Base-by-base conservation (phyloP, 176 grass and related monocot genomes). In the Typha latifolia region DNA sequence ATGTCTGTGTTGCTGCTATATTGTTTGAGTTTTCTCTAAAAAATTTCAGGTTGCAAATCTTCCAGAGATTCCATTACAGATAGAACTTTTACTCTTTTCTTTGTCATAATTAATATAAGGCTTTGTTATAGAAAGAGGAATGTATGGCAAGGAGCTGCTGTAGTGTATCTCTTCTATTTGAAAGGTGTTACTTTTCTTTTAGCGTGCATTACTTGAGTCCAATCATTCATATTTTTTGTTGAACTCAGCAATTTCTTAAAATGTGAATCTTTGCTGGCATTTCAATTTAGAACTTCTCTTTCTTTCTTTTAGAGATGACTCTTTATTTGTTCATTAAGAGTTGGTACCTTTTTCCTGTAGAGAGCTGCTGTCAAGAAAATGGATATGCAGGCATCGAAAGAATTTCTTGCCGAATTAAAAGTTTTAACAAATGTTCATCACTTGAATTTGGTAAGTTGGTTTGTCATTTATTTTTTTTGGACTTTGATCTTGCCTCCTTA, bases 371-470 rank as follows among this genome's bases (percentile, higher is more conserved):
- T 97, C 66, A 97, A 97, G 71, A 97, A 97, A 80, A 97, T 92
- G 94, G 94, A 97, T 62, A 92, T 86, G 88, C 83, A 97, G 64
- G 89, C 89, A 69, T 70, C 69, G 71, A 66, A 82, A 26, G 94
- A 92, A 71, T 97, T 97, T 76, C 94, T 97, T 51, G 94, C 94
- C 57, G 94, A 97, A 78, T 79, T 97, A 48, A 97, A 92, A 81
- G 89, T 97, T 78, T 85, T 97, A 74, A 92, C 94, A 19, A 80
- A 90, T 84, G 94, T 97, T 78, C 94, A 92, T 88, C 94, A 97
- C 78, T 77, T 97, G 73, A 97, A 97, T 84, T 73, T 97, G 88
- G 88, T 92, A 59, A 80, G 78, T 12, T 65, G 26, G 16, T 14
- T 82, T 61, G 63, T 74, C n/a, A 37, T 49, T 43, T 27, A 5